Evolutionary conservation across 305 asterid genomes (phyloP).

Genomic region (Vinca major): DNA sequence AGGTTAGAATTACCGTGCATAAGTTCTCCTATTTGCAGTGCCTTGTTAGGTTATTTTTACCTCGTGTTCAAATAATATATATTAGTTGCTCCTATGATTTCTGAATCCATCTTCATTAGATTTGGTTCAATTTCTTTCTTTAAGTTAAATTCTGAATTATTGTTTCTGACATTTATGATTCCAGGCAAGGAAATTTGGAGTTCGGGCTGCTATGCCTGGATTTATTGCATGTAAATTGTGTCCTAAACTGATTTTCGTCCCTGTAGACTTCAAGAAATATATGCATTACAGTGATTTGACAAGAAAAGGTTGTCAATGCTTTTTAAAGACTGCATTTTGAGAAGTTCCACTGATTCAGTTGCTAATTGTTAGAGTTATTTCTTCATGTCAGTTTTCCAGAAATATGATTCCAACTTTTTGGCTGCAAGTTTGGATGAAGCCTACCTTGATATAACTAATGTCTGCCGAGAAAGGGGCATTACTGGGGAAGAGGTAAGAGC

Average conservation of each 20-base stretch:
- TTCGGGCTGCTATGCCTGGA: slow-evolving; percentile 98
- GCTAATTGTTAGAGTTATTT: slow-evolving; percentile 20
- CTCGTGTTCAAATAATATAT: background rate
- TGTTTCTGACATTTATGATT: slow-evolving; percentile 10
- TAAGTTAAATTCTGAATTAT: background rate
- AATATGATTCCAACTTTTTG: slow-evolving; percentile 67
- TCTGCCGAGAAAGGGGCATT: slow-evolving; percentile 58
- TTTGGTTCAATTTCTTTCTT: background rate
- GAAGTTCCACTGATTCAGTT: slow-evolving; percentile 3
- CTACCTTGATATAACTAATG: slow-evolving; percentile 72
- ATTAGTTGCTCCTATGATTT: background rate
- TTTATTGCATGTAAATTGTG: slow-evolving; percentile 86
- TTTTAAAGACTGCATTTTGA: slow-evolving; percentile 11
- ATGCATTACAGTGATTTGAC: slow-evolving; percentile 67
- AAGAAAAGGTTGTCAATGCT: slow-evolving; percentile 54
- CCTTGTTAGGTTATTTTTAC: background rate
- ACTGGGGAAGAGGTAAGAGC: slow-evolving; percentile 61
- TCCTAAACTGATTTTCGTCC: slow-evolving; percentile 73
- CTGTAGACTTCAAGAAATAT: slow-evolving; percentile 74
- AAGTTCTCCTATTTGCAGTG: slow-evolving; percentile 11
- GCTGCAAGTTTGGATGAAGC: slow-evolving; percentile 96
- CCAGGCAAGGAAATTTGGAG: slow-evolving; percentile 89
- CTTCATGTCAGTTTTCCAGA: slow-evolving; percentile 55
- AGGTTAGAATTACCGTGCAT: slow-evolving; percentile 37
- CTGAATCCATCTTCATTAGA: background rate